Base-by-base conservation (phyloP, 345 rosid species). In the Gynandropsis gynandra region DNA sequence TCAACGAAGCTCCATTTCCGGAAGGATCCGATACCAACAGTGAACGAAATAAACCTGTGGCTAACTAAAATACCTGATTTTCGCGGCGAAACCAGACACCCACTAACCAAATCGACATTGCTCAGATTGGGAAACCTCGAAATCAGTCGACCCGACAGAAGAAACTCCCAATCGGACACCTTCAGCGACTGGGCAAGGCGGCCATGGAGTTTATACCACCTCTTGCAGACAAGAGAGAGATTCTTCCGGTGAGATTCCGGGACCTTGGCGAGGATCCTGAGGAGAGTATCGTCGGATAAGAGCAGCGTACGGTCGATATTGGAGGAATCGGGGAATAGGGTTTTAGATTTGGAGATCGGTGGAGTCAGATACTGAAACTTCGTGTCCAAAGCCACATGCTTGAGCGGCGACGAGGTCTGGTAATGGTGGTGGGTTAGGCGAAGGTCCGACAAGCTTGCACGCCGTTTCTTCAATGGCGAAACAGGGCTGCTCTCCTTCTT, bases 141-240 rank as follows among this genome's bases (percentile, higher is more conserved):
- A 50, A 76, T 66, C 42, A 84, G 33, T 57, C 86, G 69, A 53
- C 85, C 85, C 5, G 96, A 90, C 50, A 59, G 69, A 36, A 87
- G 68, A 52, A 87, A 82, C 1, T 58, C 77, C 96, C 95, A 87
- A 52, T 92, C 90, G 11, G 67, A 62, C 5, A 92, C 65, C 69
- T 49, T 80, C 34, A 92, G 43, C 9, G 81, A 74, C 12, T 72
- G 76, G 0, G 80, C 83, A 11, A 92, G 75, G 8, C 84, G 79
- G n/a, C 95, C 95, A 35, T 82, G 89, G 54, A 87, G 84, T 52
- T 63, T 63, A 10, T 73, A 48, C 98, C 98, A 92, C 49, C 98
- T 81, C 63, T 81, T 87, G 67, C 98, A 84, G n/a, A 82, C 95
- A 18, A 81, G 76, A 32, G 76, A 82, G 38, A 74, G 87, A 38